Base-by-base conservation (phyloP, 768 basidiomycete species). In the Mycena metata region DNA sequence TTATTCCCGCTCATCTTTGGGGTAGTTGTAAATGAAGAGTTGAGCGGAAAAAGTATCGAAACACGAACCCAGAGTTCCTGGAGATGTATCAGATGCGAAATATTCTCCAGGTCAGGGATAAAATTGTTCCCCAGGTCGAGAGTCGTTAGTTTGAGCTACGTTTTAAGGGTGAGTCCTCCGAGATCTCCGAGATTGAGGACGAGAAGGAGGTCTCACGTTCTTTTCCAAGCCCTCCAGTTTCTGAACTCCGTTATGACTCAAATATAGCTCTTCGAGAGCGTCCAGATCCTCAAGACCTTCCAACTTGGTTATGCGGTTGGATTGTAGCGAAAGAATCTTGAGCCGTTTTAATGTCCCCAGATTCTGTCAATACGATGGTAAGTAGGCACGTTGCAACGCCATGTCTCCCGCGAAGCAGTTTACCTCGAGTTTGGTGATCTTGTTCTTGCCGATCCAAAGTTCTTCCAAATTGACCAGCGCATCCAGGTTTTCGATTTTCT, bases 361-460 rank as follows among this genome's bases (percentile, higher is more conserved):
- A 70, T 92, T 91, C 94, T 97, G 70, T 13, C 21, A 43, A 21
- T 15, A 35, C 3, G 21, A 26, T n/a, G 59, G 4, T 11, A 39
- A 15, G 57, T 58, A 47, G 42, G 57, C 11, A 45, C 33, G 21
- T 2, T 15, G 24, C 26, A 60, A 45, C 36, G 30, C 21, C 19
- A 41, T 26, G 47, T 51, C 43, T 23, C 36, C 54, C 41, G 35
- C 17, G 17, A 11, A 23, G 24, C 17, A n/a, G 13, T 75, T 46
- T 70, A 94, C 95, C 86, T 96, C 93, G 5, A 99, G 86, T 77
- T 89, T 91, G 8, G 90, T 77, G 65, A 99, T 95, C 82, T 98
- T 99, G 78, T 99, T 99, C 86, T 99, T 99, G 10, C 98, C 98
- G 3, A 99, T 81, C 96, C 97, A 99, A 3, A 99, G 83, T 74